phyloP scores from a whole-genome alignment of 805 yeast species.

The Ogataea pini region DNA sequence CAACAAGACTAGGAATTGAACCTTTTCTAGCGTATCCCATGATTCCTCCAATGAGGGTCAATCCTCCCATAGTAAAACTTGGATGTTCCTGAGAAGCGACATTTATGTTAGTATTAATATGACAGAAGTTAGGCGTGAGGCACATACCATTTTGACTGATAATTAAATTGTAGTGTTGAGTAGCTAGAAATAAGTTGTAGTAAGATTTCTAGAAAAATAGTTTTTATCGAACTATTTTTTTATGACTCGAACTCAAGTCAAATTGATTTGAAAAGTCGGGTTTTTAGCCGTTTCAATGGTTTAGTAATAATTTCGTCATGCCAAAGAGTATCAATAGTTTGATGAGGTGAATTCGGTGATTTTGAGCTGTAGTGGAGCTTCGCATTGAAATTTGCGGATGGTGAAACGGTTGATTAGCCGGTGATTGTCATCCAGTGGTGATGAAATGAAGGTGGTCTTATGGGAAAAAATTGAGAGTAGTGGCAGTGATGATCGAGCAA shows the following conservation, averaged over 20 bases:
- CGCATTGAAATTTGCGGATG: neutral
- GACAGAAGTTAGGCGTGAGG: neutral
- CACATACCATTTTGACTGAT: conserved; percentile 16
- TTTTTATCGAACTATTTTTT: conserved; percentile 2
- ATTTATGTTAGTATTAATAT: no score
- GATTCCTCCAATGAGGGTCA: conserved; percentile 35
- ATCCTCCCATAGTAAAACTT: conserved; percentile 29
- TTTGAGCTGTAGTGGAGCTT: no score
- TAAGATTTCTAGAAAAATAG: neutral
- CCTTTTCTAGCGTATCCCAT: conserved; percentile 51
- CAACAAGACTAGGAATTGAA: conserved; percentile 77
- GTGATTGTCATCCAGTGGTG: no score
- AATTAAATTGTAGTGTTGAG: neutral
- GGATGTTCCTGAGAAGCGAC: conserved; percentile 31
- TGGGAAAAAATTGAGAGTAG: no score
- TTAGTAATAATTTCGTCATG: no score
- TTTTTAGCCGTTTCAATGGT: no score
- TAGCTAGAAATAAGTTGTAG: neutral
- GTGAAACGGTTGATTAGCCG: neutral
- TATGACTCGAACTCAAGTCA: no score
- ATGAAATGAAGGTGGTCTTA: no score
- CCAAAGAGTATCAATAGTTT: no score
- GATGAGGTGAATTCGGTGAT: neutral
- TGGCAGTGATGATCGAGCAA: no score
- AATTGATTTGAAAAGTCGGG: neutral